Percentiles rank a stretch among this genome's conserved stretches.
Evolutionary conservation across 2,329 filamentous ascomycete genomes (phyloP).

Genomic region (Trichothecium roseum): DNA sequence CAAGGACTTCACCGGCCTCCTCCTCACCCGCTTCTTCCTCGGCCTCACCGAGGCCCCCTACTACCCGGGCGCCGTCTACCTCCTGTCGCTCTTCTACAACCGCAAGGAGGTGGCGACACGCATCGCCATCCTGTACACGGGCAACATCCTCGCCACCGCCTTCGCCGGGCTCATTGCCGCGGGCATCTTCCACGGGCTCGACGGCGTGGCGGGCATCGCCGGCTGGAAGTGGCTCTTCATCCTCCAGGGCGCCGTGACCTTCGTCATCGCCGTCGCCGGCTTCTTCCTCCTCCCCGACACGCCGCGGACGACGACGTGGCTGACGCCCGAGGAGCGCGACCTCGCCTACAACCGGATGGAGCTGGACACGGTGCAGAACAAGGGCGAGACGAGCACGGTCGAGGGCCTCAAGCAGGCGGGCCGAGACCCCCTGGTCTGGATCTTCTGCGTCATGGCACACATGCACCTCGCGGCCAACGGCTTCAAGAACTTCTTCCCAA

Average conservation of each 20-base stretch:
- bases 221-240: slow-evolving; percentile 61
- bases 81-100: slow-evolving; percentile 45
- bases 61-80: slow-evolving; percentile 37
- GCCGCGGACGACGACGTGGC: slow-evolving; percentile 28
- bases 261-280: slow-evolving; percentile 9
- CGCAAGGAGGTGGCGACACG: slow-evolving; percentile 53
- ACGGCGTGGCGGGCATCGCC: slow-evolving; percentile 36
- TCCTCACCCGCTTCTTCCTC: slow-evolving; percentile 35
- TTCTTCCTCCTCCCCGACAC: slow-evolving; percentile 14
- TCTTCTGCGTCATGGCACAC: slow-evolving; percentile 38
- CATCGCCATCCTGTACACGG: slow-evolving; percentile 48
- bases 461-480: slow-evolving; percentile 36
- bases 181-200: slow-evolving; percentile 39
- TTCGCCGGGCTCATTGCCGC: slow-evolving; percentile 54
- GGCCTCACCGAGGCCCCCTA: slow-evolving; percentile 38
- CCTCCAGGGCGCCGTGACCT: slow-evolving; percentile 42
- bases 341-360: slow-evolving; percentile 22
- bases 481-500: slow-evolving; percentile 25
- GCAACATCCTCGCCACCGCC: slow-evolving; percentile 54
- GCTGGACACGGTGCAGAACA: slow-evolving; percentile 14
- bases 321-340: slow-evolving; percentile 30
- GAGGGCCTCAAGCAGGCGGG: slow-evolving; percentile 21
- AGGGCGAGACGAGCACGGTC: slow-evolving; percentile 11
- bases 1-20: slow-evolving; percentile 36
- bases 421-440: slow-evolving; percentile 31